Percentiles rank a stretch among this genome's conserved stretches.
Evolutionary conservation across 2,329 filamentous ascomycete species (phyloP).

Genomic region (Hymenoscyphus fraxineus): DNA sequence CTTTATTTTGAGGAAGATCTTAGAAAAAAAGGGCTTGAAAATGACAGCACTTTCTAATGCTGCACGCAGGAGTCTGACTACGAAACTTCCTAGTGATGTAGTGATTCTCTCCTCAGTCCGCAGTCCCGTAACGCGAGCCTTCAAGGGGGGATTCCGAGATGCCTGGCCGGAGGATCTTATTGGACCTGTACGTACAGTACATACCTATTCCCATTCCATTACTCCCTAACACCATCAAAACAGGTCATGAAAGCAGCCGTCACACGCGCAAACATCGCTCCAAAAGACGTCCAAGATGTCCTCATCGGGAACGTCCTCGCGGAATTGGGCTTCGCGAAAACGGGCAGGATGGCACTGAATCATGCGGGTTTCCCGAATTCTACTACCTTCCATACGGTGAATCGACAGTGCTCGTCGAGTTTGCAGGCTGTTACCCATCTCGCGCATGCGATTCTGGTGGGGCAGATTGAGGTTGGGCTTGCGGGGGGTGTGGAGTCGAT

Average conservation of each 20-base stretch:
- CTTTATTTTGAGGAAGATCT: neutral
- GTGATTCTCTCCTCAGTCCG: constrained; percentile 64
- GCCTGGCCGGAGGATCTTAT: constrained; percentile 66
- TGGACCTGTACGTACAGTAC: constrained; percentile 37
- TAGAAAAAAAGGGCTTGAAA: neutral
- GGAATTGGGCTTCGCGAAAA: constrained; percentile 63
- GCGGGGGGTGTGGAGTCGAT: constrained; percentile 68
- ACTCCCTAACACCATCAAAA: constrained; percentile 4
- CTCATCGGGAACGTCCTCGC: constrained; percentile 63
- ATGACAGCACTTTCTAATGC: constrained; percentile 19
- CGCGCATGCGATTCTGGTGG: constrained; percentile 57
- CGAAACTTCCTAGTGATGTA: constrained; percentile 58
- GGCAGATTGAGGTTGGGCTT: constrained; percentile 57
- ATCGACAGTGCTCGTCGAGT: constrained; percentile 62
- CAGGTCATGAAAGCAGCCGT: constrained; percentile 47
- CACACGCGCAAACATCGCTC: constrained; percentile 57
- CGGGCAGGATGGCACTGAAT: constrained; percentile 62
- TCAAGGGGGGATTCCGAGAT: constrained; percentile 64
- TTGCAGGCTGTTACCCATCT: constrained; percentile 61
- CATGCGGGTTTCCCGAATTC: constrained; percentile 59
- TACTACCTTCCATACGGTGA: constrained; percentile 62
- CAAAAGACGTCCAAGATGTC: constrained; percentile 57
- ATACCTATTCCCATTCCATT: neutral
- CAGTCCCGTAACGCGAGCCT: constrained; percentile 61
- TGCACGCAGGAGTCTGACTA: constrained; percentile 12